Base-by-base conservation (phyloP, 2,329 filamentous ascomycete genomes). In the Diatrype stigma region DNA sequence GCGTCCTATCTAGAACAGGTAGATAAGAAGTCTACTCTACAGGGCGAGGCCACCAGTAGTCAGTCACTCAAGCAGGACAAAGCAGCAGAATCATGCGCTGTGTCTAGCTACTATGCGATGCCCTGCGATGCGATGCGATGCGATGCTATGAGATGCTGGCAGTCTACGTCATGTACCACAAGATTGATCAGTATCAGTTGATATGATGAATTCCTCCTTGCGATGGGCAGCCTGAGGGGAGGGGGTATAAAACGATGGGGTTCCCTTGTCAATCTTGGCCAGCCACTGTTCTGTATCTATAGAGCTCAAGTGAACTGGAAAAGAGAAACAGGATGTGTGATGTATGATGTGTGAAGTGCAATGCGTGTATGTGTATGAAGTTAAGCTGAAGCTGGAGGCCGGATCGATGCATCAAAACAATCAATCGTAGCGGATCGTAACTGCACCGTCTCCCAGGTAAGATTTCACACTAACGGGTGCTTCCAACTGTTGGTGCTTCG, bases 381-480 rank as follows among this genome's bases (percentile, higher is more conserved):
- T 34, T 14, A 42, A 23, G 12, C 38, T n/a, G n/a, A n/a, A n/a
- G n/a, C n/a, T 10, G 37, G 10, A 17, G 37, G 19, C 12, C 7
- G 12, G 17, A 42, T 21, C 22, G 47, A 49, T 49, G 47, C 17
- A 45, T 28, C 26, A 42, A 45, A 44, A 44, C 38, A 44, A 32
- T 42, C 26, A 30, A 23, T 34, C 23, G n/a, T n/a, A n/a, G n/a
- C n/a, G n/a, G 32, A 42, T n/a, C 22, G 6, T 17, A n/a, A 21
- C 21, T 28, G n/a, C 3, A n/a, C 22, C 14, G 0, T 16, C 21
- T 23, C 8, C 21, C 6, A 44, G 22, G 11, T 17, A 26, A 21
- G 22, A 21, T 7, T 44, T 23, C 22, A 28, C 21, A n/a, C 14
- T 3, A 10, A 23, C 1, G 3, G 5, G 34, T n/a, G 16, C 22